Conservation (phyloP, 1,284 basidiomycete species). For the Cystobasidiaceae sp. region DNA sequence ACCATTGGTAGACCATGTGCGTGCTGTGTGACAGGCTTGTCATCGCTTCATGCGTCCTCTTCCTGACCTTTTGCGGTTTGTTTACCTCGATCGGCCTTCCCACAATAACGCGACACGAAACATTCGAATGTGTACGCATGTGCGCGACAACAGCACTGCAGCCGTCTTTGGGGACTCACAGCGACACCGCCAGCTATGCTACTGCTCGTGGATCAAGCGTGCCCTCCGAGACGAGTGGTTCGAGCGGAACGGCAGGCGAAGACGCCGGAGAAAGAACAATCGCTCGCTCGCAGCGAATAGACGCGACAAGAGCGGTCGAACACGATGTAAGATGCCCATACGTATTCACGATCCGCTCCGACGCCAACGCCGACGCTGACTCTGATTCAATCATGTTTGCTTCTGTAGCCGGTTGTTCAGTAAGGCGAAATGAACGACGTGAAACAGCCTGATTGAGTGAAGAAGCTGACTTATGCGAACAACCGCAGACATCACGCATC, state of each 20-base stretch:
- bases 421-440: too few species aligned
- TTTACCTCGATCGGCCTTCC: background rate
- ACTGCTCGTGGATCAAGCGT: conserved; percentile 9
- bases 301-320: too few species aligned
- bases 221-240: background rate
- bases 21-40: background rate
- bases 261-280: background rate
- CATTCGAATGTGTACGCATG: background rate
- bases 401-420: too few species aligned
- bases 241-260: background rate
- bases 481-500: conserved; percentile 14
- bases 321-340: too few species aligned
- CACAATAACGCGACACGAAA: background rate
- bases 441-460: too few species aligned
- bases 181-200: conserved; percentile 19
- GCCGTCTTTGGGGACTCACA: background rate
- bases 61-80: background rate
- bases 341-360: too few species aligned
- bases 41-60: background rate
- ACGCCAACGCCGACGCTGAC: too few species aligned
- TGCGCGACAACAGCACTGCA: background rate
- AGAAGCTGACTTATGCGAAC: too few species aligned
- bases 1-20: conserved; percentile 9
- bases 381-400: too few species aligned
- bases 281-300: too few species aligned